A percentile compares a stretch with the other conserved stretches of the same genome.
These are phyloP conservation scores for Cyclotella baltica DNA, from an alignment of 108 stramenopile species.

Conservation along the genomic window DNA sequence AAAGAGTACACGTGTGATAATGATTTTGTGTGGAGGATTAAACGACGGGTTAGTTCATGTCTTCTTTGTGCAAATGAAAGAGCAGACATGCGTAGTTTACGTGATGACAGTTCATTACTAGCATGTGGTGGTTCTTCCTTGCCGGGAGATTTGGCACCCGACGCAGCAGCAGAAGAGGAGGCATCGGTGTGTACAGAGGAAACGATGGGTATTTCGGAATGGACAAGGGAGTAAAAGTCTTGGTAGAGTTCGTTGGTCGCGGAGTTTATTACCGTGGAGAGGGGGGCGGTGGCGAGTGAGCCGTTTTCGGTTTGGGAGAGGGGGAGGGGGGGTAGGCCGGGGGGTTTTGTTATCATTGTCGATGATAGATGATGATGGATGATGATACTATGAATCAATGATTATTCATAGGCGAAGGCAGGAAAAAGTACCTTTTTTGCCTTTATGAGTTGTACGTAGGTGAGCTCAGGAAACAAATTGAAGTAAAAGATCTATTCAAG, in stretches of 20 bases:
- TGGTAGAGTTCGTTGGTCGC: conserved; percentile 81
- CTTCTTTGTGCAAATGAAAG: conserved; percentile 86
- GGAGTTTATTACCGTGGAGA: conserved; percentile 72
- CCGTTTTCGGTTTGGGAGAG: conserved; percentile 74
- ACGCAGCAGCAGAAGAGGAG: neutral
- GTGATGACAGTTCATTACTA: conserved; percentile 29
- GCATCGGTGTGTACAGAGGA: conserved; percentile 33
- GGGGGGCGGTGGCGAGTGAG: conserved; percentile 76
- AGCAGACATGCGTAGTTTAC: conserved; percentile 75
- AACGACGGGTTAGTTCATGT: conserved; percentile 78
- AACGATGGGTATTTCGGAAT: conserved; percentile 74
- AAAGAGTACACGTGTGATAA: conserved; percentile 76
- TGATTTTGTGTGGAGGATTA: conserved; percentile 69
- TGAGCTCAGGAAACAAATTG: too few relatives aligned
- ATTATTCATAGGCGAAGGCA: too few relatives aligned
- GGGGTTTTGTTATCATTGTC: conserved; percentile 28
- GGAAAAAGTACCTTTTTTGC: too few relatives aligned
- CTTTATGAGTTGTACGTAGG: too few relatives aligned
- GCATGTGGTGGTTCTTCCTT: conserved; percentile 10
- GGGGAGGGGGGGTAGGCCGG: conserved; percentile 36
- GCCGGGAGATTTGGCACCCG: conserved; percentile 20
- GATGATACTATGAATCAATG: too few relatives aligned
- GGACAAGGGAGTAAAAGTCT: conserved; percentile 81
- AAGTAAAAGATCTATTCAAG: too few relatives aligned
- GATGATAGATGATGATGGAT: neutral